These are phyloP conservation scores for barrel medic (Medicago truncatula) DNA, from an alignment of 306 rosid species.

Conservation along the genomic window MtrunA17r5.0-ANR NC_053049.1:10823501-10824000, in stretches of 20 bases:
- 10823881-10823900: too few relatives aligned
- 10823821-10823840: not conserved
- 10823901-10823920: too few relatives aligned
- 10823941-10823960: too few relatives aligned
- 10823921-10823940: too few relatives aligned
- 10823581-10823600: slow-evolving; percentile 46
- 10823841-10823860: not conserved
- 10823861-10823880: not conserved
- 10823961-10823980: not conserved
- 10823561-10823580: slow-evolving; percentile 60
- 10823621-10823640: slow-evolving; percentile 52
- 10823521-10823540: slow-evolving; percentile 53
- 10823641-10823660: slow-evolving; percentile 50
- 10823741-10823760: too few relatives aligned
- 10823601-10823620: slow-evolving; percentile 44
- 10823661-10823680: not conserved
- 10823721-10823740: too few relatives aligned
- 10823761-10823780: not conserved
- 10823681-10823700: not conserved
- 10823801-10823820: not conserved
- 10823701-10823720: too few relatives aligned
- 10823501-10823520: slow-evolving; percentile 67
- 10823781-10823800: not conserved
- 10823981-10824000: not conserved
- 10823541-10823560: slow-evolving; percentile 43